These are phyloP conservation scores for Syzygium grande DNA, from an alignment of 345 rosid species.

Conservation along the genomic window DNA sequence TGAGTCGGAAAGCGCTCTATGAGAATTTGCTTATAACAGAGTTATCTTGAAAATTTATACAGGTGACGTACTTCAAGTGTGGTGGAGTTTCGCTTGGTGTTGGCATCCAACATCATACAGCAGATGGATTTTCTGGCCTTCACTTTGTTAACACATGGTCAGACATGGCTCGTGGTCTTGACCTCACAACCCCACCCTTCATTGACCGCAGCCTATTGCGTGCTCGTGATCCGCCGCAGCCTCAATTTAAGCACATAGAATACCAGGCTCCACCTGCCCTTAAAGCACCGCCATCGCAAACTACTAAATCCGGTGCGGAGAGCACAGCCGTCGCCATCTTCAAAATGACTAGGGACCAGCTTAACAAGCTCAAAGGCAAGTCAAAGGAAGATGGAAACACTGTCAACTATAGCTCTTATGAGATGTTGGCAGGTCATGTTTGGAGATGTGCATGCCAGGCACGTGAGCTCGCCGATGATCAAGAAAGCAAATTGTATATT, in stretches of 20 bases:
- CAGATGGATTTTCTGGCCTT: constrained; percentile 94
- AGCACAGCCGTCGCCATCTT: constrained; percentile 53
- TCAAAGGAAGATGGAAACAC: constrained; percentile 71
- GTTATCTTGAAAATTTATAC: not conserved
- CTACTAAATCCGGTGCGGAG: constrained; percentile 30
- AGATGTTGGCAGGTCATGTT: constrained; percentile 90
- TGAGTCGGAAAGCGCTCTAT: not conserved
- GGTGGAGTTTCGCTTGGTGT: constrained; percentile 97
- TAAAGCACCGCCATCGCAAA: constrained; percentile 22
- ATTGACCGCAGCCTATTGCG: constrained; percentile 79
- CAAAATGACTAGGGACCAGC: constrained; percentile 56
- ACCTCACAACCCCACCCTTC: constrained; percentile 60
- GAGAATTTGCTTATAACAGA: not conserved
- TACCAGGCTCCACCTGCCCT: constrained; percentile 78
- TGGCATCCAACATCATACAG: constrained; percentile 94
- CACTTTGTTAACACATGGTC: constrained; percentile 95
- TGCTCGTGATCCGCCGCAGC: constrained; percentile 83
- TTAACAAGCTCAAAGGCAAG: constrained; percentile 66
- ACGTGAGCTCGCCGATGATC: constrained; percentile 62
- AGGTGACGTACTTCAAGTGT: constrained; percentile 88
- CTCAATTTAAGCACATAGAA: constrained; percentile 64
- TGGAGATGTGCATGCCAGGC: constrained; percentile 79
- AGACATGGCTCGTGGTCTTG: constrained; percentile 88
- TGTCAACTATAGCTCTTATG: constrained; percentile 67
- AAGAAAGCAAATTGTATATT: constrained; percentile 70